These are phyloP conservation scores for Pleoardoris graminearum DNA, from an alignment of 2,329 filamentous ascomycete genomes.

Conservation along the genomic window DNA sequence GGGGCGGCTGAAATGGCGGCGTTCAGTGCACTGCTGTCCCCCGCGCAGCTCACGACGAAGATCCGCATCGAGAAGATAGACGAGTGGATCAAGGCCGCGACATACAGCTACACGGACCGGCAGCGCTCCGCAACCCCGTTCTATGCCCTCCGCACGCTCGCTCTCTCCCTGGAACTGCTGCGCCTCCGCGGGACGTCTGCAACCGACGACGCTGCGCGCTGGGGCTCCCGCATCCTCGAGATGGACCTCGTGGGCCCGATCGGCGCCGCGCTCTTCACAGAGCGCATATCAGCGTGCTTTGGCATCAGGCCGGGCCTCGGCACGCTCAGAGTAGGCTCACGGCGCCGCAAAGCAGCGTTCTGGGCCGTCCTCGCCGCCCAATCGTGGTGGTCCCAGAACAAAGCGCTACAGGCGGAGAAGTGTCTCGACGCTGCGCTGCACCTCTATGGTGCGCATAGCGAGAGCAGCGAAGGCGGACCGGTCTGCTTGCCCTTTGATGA, in stretches of 20 bases:
- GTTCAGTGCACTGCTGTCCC: slow-evolving; percentile 77
- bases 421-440: slow-evolving; percentile 71
- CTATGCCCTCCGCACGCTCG: slow-evolving; percentile 76
- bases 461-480: slow-evolving; percentile 13
- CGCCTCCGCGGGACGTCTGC: slow-evolving; percentile 77
- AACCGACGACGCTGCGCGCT: slow-evolving; percentile 83
- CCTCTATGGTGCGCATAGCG: slow-evolving; percentile 53
- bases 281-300: slow-evolving; percentile 85
- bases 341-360: slow-evolving; percentile 82
- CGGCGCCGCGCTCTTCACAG: slow-evolving; percentile 80
- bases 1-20: slow-evolving; percentile 95
- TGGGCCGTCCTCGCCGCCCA: slow-evolving; percentile 86
- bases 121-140: slow-evolving; percentile 74
- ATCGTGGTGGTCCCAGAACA: slow-evolving; percentile 77
- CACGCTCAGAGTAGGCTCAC: slow-evolving; percentile 68
- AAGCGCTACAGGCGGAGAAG: slow-evolving; percentile 75
- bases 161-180: slow-evolving; percentile 79
- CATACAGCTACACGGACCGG: slow-evolving; percentile 84
- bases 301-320: slow-evolving; percentile 70
- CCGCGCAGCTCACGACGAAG: slow-evolving; percentile 72
- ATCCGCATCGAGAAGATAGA: slow-evolving; percentile 79
- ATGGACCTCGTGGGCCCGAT: slow-evolving; percentile 69
- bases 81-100: slow-evolving; percentile 84
- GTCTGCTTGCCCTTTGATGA: slow-evolving; percentile 52
- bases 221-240: slow-evolving; percentile 80